Conservation (phyloP, 2,329 filamentous ascomycete species). For the Thielaviopsis euricoi region DNA sequence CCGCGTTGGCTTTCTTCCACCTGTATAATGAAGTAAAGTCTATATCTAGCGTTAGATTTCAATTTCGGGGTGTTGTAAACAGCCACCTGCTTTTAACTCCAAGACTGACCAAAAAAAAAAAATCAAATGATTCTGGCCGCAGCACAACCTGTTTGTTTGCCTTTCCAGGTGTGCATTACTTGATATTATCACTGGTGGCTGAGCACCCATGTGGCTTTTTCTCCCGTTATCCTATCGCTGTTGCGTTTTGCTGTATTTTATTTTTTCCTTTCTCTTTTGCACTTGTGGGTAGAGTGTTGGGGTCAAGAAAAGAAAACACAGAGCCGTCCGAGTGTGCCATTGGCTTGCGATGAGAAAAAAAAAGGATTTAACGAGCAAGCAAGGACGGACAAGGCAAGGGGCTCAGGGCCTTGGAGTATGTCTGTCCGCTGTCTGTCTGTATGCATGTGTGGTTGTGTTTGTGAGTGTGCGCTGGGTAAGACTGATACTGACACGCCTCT, state of each 20-base stretch:
- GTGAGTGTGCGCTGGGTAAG: not conserved
- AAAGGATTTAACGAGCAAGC: no score
- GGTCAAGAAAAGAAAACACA: no score
- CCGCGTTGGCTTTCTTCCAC: not conserved
- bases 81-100: not conserved
- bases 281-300: no score
- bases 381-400: not conserved
- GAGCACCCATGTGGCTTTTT: not conserved
- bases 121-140: not conserved
- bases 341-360: no score
- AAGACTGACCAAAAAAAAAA: not conserved
- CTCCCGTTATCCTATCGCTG: not conserved
- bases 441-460: no score
- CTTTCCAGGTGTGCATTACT: not conserved
- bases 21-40: not conserved
- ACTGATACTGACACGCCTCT: not conserved
- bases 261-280: no score
- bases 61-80: not conserved
- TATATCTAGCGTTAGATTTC: not conserved
- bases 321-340: no score
- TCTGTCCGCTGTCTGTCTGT: no score
- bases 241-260: not conserved
- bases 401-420: no score
- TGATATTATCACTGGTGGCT: not conserved
- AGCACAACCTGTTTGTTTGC: not conserved